phyloP scores from a whole-genome alignment of 176 grass and related monocot genomes.

The Otatea glauca region DNA sequence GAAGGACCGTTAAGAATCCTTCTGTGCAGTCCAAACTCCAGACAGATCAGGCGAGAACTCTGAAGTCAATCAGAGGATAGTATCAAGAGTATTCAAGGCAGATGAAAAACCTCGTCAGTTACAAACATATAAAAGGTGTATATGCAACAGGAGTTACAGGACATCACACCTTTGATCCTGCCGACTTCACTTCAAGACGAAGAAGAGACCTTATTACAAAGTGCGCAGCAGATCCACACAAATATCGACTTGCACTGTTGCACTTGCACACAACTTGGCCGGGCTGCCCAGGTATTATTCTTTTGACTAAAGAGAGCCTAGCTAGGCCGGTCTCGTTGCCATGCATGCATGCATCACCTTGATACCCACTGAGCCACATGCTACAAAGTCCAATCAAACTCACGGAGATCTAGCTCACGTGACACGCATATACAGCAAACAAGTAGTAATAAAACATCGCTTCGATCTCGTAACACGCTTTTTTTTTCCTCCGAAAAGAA shows the following conservation, averaged over 20 bases:
- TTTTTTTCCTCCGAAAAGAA: background rate
- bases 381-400: background rate
- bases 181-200: background rate
- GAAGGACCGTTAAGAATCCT: background rate
- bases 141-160: background rate
- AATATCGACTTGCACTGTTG: too few relatives aligned
- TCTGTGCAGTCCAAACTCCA: too few relatives aligned
- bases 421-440: conserved; percentile 1
- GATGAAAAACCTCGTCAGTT: too few relatives aligned
- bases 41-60: background rate
- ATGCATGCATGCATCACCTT: background rate
- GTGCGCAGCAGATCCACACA: background rate
- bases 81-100: too few relatives aligned
- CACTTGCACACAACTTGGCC: background rate
- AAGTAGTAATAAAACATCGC: background rate
- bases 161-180: background rate
- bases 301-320: background rate
- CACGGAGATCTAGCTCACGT: conserved; percentile 13
- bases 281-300: background rate
- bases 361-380: background rate
- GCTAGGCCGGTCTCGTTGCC: too few relatives aligned
- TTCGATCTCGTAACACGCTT: background rate
- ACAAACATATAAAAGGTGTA: too few relatives aligned
- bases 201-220: background rate
- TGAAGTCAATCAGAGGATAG: background rate